A percentile compares a stretch with the other conserved stretches of the same genome.
phyloP scores from a whole-genome alignment of 2,329 filamentous ascomycete genomes.

The Epichloe coenophiala region DNA sequence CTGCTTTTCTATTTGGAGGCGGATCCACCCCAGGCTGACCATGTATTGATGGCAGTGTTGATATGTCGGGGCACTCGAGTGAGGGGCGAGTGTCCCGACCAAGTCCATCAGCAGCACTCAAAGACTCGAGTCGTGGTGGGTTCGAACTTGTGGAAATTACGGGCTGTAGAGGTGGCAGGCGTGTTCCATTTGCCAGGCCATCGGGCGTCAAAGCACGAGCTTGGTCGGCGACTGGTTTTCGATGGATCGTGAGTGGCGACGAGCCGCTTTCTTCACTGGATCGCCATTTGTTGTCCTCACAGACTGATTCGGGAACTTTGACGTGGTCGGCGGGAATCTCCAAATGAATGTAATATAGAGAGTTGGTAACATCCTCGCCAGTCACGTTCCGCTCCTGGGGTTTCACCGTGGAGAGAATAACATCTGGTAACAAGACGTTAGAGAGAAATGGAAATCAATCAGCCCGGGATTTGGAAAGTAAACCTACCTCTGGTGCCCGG shows the following conservation, averaged over 20 bases:
- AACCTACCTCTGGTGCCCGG: slow-evolving; percentile 71
- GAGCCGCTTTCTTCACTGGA: slow-evolving; percentile 29
- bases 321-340: slow-evolving; percentile 37
- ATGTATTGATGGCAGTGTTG: not conserved
- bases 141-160: not conserved
- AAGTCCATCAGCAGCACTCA: not conserved
- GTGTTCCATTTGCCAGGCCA: slow-evolving; percentile 5
- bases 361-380: slow-evolving; percentile 71
- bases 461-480: not conserved
- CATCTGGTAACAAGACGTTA: slow-evolving; percentile 41
- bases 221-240: slow-evolving; percentile 36
- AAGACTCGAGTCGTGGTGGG: not conserved
- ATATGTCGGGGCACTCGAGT: not conserved
- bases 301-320: slow-evolving; percentile 15
- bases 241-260: slow-evolving; percentile 30
- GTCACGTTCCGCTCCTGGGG: slow-evolving; percentile 82
- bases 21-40: not conserved
- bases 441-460: slow-evolving; percentile 5
- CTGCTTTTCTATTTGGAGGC: not conserved
- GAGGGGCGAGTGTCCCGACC: not conserved
- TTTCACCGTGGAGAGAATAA: slow-evolving; percentile 84
- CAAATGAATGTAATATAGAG: slow-evolving; percentile 83
- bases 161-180: slow-evolving; percentile 1
- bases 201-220: slow-evolving; percentile 16
- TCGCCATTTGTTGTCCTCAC: slow-evolving; percentile 21